These are phyloP conservation scores for Colletotrichum cuscutae DNA, from an alignment of 2,329 filamentous ascomycete species.

Conservation along the genomic window DNA sequence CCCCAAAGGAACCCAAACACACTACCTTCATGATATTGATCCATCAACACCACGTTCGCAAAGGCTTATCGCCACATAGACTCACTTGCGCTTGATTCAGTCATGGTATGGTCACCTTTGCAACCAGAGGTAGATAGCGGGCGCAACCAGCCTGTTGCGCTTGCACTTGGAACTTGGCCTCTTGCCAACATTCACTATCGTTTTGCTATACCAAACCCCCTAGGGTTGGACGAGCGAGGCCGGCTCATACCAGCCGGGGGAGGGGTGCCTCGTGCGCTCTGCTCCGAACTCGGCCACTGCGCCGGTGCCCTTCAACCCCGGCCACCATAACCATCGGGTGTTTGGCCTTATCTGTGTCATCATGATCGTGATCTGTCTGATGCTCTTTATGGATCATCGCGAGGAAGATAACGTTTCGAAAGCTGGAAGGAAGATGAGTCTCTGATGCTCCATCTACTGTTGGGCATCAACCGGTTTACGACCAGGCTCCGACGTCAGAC, in stretches of 20 bases:
- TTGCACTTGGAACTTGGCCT: not conserved
- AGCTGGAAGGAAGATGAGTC: not conserved
- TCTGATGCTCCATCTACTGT: not conserved
- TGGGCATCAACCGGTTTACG: not conserved
- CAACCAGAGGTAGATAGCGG: constrained; percentile 4
- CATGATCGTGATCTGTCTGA: not conserved
- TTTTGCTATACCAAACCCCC: not conserved
- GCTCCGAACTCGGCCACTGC: not conserved
- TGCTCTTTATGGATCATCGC: not conserved
- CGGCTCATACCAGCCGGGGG: not conserved
- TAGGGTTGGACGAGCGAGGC: not conserved
- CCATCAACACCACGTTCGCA: not conserved
- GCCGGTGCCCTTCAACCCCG: not conserved
- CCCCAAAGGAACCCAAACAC: not conserved
- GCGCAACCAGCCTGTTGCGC: not conserved
- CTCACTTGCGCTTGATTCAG: constrained; percentile 22
- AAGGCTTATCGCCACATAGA: constrained; percentile 15
- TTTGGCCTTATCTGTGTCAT: constrained; percentile 1
- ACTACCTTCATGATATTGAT: not conserved
- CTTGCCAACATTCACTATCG: not conserved
- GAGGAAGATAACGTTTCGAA: not conserved
- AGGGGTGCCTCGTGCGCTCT: not conserved
- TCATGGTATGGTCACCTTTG: constrained; percentile 1
- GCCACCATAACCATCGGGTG: not conserved
- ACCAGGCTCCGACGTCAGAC: not conserved